These are phyloP conservation scores for Guyanaporus albipodus DNA, from an alignment of 768 basidiomycete species.

Conservation along the genomic window DNA sequence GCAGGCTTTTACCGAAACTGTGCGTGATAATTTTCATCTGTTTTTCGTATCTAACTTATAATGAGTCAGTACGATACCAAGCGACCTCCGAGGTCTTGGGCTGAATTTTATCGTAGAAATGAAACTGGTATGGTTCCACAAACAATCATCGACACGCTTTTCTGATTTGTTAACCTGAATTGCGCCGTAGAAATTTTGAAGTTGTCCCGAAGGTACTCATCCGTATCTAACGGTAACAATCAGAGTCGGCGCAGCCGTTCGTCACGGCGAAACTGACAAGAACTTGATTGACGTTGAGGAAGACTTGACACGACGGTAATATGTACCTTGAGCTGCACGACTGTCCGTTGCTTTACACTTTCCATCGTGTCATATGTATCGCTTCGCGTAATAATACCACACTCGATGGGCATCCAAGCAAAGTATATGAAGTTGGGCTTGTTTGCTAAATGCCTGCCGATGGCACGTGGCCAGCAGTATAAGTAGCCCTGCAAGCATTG, in stretches of 20 bases:
- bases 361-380: slow-evolving; percentile 1
- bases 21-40: slow-evolving; percentile 25
- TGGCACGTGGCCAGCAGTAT: slow-evolving; percentile 27
- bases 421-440: slow-evolving; percentile 4
- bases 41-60: slow-evolving; percentile 1
- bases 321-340: background rate
- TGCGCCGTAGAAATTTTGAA: slow-evolving; percentile 21
- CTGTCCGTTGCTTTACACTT: background rate
- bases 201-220: slow-evolving; percentile 26
- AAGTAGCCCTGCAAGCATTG: slow-evolving; percentile 21
- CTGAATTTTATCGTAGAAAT: slow-evolving; percentile 53
- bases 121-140: slow-evolving; percentile 43
- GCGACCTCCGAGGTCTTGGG: slow-evolving; percentile 56
- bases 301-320: background rate
- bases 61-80: slow-evolving; percentile 42
- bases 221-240: slow-evolving; percentile 6
- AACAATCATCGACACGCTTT: background rate
- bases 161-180: slow-evolving; percentile 5
- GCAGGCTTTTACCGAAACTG: slow-evolving; percentile 50
- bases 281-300: slow-evolving; percentile 15
- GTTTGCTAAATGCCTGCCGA: slow-evolving; percentile 8
- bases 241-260: slow-evolving; percentile 20
- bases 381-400: slow-evolving; percentile 9
- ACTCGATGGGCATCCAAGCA: background rate
- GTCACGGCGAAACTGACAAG: slow-evolving; percentile 21